Evolutionary conservation across 768 basidiomycete genomes (phyloP), one percentile per base, ranked within the genome.

Genomic region (Plicaturopsis crispa): DNA sequence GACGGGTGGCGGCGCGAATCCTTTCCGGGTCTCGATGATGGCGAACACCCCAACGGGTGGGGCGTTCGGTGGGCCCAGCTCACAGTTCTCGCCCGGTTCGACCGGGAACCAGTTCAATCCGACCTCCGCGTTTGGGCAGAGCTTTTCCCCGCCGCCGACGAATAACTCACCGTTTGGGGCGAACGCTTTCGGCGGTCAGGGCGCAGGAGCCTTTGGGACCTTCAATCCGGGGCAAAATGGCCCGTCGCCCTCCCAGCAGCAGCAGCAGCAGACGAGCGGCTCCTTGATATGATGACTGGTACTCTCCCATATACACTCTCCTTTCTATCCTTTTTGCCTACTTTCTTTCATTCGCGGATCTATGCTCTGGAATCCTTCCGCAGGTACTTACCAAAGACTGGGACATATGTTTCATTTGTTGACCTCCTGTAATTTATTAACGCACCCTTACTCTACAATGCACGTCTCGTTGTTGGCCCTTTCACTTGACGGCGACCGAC

Each of bases 11-110:
- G 59, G 60, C 24, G 73, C 73, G 3, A 81, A 80, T 42, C 79
- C 79, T n/a, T 81, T 81, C 57, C 69, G 79, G 36, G 71, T 73
- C 8, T 78, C 78, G 2, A 78, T 78, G 74, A 24, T 12, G 17
- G 21, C 26, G 18, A 20, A 33, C 35, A 19, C 42, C 42, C 20
- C 36, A 41, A 43, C 40, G 23, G 16, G 40, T 26, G 5, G 22
- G 18, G 26, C 13, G 24, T 11, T 23, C 31, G n/a, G n/a, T 38
- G 46, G 45, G 26, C 18, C 41, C 40, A 42, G 38, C 6, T 18
- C 18, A 13, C 38, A 38, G 6, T 38, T 35, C 21, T 35, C 46
- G 10, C 24, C 31, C 5, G 45, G 39, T 6, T 34, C 42, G 2
- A 14, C 36, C 2, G 40, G 45, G 12, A 46, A 44, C 21, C n/a